Base-by-base conservation (phyloP, 1,139 yeast genomes). In the Zygoascus sp. region DNA sequence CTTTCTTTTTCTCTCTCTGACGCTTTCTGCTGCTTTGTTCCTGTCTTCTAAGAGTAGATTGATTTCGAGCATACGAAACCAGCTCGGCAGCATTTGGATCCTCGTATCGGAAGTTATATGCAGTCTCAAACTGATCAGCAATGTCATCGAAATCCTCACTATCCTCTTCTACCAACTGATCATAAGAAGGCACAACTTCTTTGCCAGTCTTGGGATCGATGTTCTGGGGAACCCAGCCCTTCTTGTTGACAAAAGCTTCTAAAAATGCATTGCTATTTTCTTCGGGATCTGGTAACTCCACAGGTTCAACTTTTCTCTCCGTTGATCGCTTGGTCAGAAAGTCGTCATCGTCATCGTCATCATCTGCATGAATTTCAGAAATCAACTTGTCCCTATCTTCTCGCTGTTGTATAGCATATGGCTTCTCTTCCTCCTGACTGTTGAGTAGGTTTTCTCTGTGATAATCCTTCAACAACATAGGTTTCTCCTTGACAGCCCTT, bases 1-100 rank as follows among this genome's bases (percentile, higher is more conserved):
- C 83, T 49, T 72, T 76, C 63, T 81, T 79, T 61, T 73, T 76
- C 45, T 88, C 92, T 70, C 98, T 80, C 66, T 82, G 83, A 64
- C 83, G 79, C 69, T 88, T 88, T 59, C 98, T 79, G 17, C 85
- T 67, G 55, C 81, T 80, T 50, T 83, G 76, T 44, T 80, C 81
- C 19, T 83, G 79, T 63, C 98, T 77, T 69, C 98, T 81, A 59
- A 89, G 74, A 0, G 97, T 88, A 22, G 95, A 95, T 64, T 89
- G 96, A 54, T 77, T 85, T 76, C 99, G 88, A 3, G 98, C 97
- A 70, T 92, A 94, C n/a, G 96, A 83, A 27, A 89, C 83, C 64
- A 94, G 87, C 61, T 92, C 97, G 0, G 92, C 87, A 8, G 96
- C 77, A 55, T 80, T 81, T 11, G 95, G 88, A 59, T 92, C 97